Evolutionary conservation across 2,329 filamentous ascomycete species (phyloP).

Genomic region (Aspergillus transmontanensis): DNA sequence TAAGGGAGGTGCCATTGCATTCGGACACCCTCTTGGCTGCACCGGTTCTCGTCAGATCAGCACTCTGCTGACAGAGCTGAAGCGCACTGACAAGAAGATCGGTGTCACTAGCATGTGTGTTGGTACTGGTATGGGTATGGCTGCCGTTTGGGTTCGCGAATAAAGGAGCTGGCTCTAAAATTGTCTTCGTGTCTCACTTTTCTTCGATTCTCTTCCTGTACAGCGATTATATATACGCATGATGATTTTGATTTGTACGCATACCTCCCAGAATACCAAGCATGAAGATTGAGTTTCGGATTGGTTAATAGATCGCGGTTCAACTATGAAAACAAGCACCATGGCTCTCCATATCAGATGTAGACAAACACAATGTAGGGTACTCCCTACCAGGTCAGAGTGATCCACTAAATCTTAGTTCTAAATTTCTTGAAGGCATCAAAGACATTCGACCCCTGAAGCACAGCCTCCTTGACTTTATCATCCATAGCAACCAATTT

Average conservation of each 20-base stretch:
- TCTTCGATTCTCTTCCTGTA: slow-evolving; percentile 17
- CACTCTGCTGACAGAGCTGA: slow-evolving; percentile 87
- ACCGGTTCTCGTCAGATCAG: slow-evolving; percentile 93
- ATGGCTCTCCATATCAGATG: neutral
- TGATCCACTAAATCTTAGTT: slow-evolving; percentile 15
- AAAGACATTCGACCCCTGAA: slow-evolving; percentile 61
- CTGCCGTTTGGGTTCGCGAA: slow-evolving; percentile 92
- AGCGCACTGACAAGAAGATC: slow-evolving; percentile 78
- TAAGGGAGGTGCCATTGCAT: slow-evolving; percentile 94
- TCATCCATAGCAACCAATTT: slow-evolving; percentile 56
- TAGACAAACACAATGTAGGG: neutral
- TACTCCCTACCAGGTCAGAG: neutral
- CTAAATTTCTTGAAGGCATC: slow-evolving; percentile 67
- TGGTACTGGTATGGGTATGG: slow-evolving; percentile 97
- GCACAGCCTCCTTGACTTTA: slow-evolving; percentile 66
- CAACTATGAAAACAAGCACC: neutral
- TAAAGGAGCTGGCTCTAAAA: slow-evolving; percentile 50
- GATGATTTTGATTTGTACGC: slow-evolving; percentile 14
- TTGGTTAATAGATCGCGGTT: neutral
- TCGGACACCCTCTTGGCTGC: slow-evolving; percentile 92
- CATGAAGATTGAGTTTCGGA: slow-evolving; percentile 4
- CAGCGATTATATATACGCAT: slow-evolving; percentile 20
- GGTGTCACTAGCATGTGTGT: slow-evolving; percentile 96
- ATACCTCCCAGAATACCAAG: slow-evolving; percentile 11
- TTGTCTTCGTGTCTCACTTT: slow-evolving; percentile 15